Conservation (phyloP, 768 basidiomycete genomes). For the Russula lepida region DNA sequence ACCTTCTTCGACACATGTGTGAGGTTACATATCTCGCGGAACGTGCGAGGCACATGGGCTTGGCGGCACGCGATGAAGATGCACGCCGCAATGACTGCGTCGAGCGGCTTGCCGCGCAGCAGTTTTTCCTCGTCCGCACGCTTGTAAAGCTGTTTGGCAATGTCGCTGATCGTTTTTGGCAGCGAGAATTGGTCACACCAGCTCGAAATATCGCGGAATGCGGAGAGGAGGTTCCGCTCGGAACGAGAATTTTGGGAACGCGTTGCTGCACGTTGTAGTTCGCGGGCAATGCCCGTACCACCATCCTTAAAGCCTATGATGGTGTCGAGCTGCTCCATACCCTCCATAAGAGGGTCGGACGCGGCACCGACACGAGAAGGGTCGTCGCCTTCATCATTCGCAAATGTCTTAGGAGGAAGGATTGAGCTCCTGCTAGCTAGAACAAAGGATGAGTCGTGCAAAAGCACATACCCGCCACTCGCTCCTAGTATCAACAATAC, state of each 20-base stretch:
- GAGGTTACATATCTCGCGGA: constrained; percentile 90
- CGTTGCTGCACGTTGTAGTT: constrained; percentile 87
- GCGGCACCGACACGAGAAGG: constrained; percentile 99
- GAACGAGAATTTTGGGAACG: constrained; percentile 70
- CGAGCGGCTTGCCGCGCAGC: constrained; percentile 81
- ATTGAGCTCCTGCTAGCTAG: constrained; percentile 18
- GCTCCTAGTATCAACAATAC: constrained; percentile 94
- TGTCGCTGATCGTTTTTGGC: constrained; percentile 88
- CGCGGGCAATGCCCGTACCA: constrained; percentile 83
- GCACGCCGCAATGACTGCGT: constrained; percentile 93
- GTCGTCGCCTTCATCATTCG: constrained; percentile 98
- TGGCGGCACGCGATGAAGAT: constrained; percentile 97
- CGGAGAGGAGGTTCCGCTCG: constrained; percentile 78
- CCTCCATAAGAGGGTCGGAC: constrained; percentile 86
- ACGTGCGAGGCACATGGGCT: constrained; percentile 91
- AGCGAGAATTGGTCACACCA: constrained; percentile 96
- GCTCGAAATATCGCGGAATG: constrained; percentile 84
- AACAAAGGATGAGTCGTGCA: constrained; percentile 15
- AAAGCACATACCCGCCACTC: constrained; percentile 83
- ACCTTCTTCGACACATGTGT: constrained; percentile 93
- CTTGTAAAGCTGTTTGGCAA: constrained; percentile 95
- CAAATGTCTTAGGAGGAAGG: constrained; percentile 71
- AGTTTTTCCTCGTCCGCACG: constrained; percentile 94
- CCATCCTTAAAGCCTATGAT: constrained; percentile 94
- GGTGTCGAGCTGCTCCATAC: constrained; percentile 90